Conservation (phyloP, 2,329 filamentous ascomycete species). For the Huntiella savannae region DNA sequence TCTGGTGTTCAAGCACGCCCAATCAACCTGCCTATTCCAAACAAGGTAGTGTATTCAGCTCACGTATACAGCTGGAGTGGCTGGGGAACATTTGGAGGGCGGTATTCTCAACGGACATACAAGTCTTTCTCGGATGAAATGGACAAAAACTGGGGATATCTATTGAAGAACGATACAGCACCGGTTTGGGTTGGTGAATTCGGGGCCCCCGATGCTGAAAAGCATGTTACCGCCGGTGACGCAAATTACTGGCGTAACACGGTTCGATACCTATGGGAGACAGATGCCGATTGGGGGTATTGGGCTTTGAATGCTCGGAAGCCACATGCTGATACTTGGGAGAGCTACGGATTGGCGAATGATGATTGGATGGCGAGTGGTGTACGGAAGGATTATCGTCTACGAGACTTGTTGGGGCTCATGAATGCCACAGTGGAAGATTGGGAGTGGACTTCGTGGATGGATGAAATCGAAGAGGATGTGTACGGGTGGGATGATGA, state of each 20-base stretch:
- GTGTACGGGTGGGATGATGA: background rate
- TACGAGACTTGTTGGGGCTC: constrained; percentile 40
- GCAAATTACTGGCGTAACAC: constrained; percentile 47
- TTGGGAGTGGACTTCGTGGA: constrained; percentile 6
- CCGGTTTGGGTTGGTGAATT: constrained; percentile 55
- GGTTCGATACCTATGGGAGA: constrained; percentile 34
- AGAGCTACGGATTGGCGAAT: constrained; percentile 41
- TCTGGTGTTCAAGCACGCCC: constrained; percentile 35
- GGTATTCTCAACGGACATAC: constrained; percentile 42
- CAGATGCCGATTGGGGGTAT: constrained; percentile 49
- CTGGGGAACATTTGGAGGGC: constrained; percentile 41
- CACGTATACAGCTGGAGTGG: constrained; percentile 55
- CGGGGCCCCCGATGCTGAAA: constrained; percentile 29
- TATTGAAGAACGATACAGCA: constrained; percentile 24
- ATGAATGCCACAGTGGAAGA: constrained; percentile 19
- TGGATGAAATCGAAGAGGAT: background rate
- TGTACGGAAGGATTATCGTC: constrained; percentile 39
- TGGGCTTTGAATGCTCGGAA: constrained; percentile 53
- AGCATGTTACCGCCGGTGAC: constrained; percentile 24
- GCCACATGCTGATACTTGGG: constrained; percentile 33
- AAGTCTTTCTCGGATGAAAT: constrained; percentile 42
- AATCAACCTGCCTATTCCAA: constrained; percentile 33
- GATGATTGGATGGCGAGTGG: constrained; percentile 40
- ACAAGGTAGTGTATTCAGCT: constrained; percentile 45
- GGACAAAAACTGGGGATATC: constrained; percentile 46